Evolutionary conservation across 306 rosid species (phyloP), one percentile per base, ranked within the genome.

Genomic region (Rosa persica): DNA sequence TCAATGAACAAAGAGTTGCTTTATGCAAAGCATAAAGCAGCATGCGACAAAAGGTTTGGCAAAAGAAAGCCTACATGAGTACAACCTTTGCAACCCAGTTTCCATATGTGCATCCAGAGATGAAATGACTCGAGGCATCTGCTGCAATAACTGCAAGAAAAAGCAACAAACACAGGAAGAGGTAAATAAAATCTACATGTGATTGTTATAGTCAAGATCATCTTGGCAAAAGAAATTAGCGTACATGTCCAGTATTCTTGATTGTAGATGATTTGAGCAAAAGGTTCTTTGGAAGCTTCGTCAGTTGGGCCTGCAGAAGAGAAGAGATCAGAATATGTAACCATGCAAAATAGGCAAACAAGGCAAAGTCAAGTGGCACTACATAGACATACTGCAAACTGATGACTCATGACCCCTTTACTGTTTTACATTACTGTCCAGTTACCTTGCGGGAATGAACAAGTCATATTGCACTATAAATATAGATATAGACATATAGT

Each of bases 81-180:
- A 81, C 77, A 77, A 95, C 98, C 91, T 92, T 79, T 88, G 93
- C 38, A 93, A 74, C 67, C 96, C 98, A 74, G 67, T 87, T 74
- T 93, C 99, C 90, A 89, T 88, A 68, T 93, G 83, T 52, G 90
- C 99, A 90, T 95, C 97, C 8, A 93, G 80, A 44, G 93, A 83
- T 65, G 97, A 93, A 84, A 95, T 87, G 22, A 95, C 97, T 44
- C 76, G 71, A 17, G 99, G 99, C 89, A 95, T 87, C 87, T 91
- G 97, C 86, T 84, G 85, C 75, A 95, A 86, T 71, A 91, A 82
- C 98, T 95, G 87, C 83, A 84, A 54, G 79, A 85, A 76, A 58
- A 77, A n/a, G 70, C 25, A 67, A 69, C 15, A 70, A 79, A 46
- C 52, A 62, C 27, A n/a, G 51, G 39, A 51, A 5, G 5, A 27